These are phyloP conservation scores for Geotrichum cucujoidarum DNA, from an alignment of 1,139 yeast genomes.

Conservation along the genomic window DNA sequence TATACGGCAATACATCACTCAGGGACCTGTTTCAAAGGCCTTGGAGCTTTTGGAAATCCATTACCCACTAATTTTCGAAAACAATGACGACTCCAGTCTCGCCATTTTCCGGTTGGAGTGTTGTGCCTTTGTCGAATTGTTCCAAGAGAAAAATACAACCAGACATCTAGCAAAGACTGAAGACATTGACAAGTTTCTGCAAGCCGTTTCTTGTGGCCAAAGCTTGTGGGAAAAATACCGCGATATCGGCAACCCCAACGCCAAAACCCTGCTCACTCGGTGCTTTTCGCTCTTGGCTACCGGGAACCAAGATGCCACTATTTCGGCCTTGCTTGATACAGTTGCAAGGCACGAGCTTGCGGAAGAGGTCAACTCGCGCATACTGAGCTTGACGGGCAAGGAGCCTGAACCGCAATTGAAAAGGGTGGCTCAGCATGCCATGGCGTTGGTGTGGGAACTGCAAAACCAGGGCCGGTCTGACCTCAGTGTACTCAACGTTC, in stretches of 20 bases:
- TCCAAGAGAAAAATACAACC: constrained; percentile 20
- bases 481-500: constrained; percentile 37
- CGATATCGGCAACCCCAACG: constrained; percentile 31
- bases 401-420: constrained; percentile 39
- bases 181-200: constrained; percentile 26
- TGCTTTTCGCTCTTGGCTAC: constrained; percentile 51
- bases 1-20: constrained; percentile 44
- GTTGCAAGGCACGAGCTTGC: constrained; percentile 39
- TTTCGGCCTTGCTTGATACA: constrained; percentile 39
- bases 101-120: constrained; percentile 53
- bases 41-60: constrained; percentile 42
- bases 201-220: constrained; percentile 47
- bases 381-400: constrained; percentile 43
- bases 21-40: constrained; percentile 48
- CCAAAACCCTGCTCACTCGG: constrained; percentile 37
- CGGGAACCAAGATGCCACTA: constrained; percentile 25
- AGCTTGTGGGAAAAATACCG: constrained; percentile 41
- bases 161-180: background rate
- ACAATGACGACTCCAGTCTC: constrained; percentile 37
- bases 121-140: constrained; percentile 47
- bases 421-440: constrained; percentile 37
- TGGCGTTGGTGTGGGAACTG: constrained; percentile 35
- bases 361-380: constrained; percentile 44
- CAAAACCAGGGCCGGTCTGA: constrained; percentile 32
- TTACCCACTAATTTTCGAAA: constrained; percentile 46